Percentiles rank a stretch among this genome's conserved stretches.
These are phyloP conservation scores for Infundibulicybe gibba DNA, from an alignment of 768 basidiomycete genomes.

Conservation along the genomic window DNA sequence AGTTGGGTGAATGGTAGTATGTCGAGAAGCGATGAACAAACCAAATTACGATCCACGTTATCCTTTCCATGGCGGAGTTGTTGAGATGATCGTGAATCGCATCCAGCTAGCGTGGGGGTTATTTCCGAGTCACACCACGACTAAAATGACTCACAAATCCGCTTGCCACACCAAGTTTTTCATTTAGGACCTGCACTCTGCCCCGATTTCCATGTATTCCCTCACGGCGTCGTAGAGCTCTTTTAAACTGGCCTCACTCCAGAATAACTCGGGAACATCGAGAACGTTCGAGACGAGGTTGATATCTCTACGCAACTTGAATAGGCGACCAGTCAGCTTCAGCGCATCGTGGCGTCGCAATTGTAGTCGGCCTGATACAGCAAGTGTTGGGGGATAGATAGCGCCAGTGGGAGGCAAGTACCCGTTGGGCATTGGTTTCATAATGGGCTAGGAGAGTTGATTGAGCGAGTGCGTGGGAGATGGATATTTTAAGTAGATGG, in stretches of 20 bases:
- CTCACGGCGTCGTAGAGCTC: constrained; percentile 89
- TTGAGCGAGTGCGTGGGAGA: constrained; percentile 92
- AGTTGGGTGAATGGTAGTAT: constrained; percentile 12
- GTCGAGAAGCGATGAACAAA: constrained; percentile 22
- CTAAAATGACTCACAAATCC: constrained; percentile 65
- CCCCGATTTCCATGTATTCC: constrained; percentile 93
- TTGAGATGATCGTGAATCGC: constrained; percentile 94
- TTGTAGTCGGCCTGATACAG: constrained; percentile 69
- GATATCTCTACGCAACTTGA: constrained; percentile 85
- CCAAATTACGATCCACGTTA: constrained; percentile 61
- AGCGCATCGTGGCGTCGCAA: constrained; percentile 81
- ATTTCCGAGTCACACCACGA: not conserved
- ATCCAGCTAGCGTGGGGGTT: constrained; percentile 54
- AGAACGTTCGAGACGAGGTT: constrained; percentile 92
- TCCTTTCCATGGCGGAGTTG: constrained; percentile 84
- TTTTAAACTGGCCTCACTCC: constrained; percentile 89
- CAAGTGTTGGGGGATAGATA: constrained; percentile 85
- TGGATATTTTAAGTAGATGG: constrained; percentile 87
- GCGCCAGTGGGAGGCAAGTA: constrained; percentile 76
- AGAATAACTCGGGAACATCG: constrained; percentile 92
- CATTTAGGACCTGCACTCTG: constrained; percentile 82
- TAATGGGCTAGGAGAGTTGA: constrained; percentile 89
- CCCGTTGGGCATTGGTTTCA: constrained; percentile 72
- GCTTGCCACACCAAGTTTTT: constrained; percentile 82
- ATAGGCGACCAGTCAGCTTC: constrained; percentile 80